Evolutionary conservation across 495 filamentous ascomycete species (phyloP).

Genomic region (Parachaetomium inaequale): DNA sequence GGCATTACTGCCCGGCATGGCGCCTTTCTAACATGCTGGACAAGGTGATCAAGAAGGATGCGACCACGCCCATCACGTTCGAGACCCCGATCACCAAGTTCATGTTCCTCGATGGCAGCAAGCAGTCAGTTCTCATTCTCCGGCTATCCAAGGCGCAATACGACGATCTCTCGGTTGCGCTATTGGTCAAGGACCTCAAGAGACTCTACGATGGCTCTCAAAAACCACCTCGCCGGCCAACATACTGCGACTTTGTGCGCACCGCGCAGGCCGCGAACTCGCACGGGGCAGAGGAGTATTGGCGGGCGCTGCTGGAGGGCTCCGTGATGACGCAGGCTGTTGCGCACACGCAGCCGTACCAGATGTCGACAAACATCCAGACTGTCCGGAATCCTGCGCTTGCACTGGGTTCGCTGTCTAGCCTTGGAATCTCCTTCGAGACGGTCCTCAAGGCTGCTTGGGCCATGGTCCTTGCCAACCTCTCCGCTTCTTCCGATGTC

Average conservation of each 20-base stretch:
- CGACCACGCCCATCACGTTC: conserved; percentile 36
- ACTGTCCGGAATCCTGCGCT: conserved; percentile 37
- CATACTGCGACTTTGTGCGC: conserved; percentile 45
- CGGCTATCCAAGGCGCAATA: conserved; percentile 48
- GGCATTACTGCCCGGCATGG: conserved; percentile 42
- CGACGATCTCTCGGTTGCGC: conserved; percentile 40
- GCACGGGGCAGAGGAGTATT: conserved; percentile 40
- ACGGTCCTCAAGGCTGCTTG: conserved; percentile 47
- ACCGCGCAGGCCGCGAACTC: conserved; percentile 33
- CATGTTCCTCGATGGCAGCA: conserved; percentile 44
- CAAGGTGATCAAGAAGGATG: conserved; percentile 44
- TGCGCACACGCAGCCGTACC: conserved; percentile 37
- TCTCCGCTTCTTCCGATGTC: conserved; percentile 44
- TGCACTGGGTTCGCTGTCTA: conserved; percentile 34
- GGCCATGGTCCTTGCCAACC: conserved; percentile 46
- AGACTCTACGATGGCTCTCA: conserved; percentile 40
- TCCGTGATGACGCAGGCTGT: conserved; percentile 43
- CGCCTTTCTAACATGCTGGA: conserved; percentile 34
- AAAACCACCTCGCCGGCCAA: conserved; percentile 32
- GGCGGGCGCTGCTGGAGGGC: conserved; percentile 41
- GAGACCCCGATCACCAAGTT: conserved; percentile 46
- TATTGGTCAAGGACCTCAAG: conserved; percentile 44
- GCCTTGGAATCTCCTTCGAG: conserved; percentile 36
- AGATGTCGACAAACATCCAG: conserved; percentile 32
- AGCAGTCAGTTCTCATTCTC: conserved; percentile 44